A percentile compares a stretch with the other conserved stretches of the same genome.
Evolutionary conservation across 352 stramenopile genomes (phyloP).

Genomic region (Globisporangium okanoganense): DNA sequence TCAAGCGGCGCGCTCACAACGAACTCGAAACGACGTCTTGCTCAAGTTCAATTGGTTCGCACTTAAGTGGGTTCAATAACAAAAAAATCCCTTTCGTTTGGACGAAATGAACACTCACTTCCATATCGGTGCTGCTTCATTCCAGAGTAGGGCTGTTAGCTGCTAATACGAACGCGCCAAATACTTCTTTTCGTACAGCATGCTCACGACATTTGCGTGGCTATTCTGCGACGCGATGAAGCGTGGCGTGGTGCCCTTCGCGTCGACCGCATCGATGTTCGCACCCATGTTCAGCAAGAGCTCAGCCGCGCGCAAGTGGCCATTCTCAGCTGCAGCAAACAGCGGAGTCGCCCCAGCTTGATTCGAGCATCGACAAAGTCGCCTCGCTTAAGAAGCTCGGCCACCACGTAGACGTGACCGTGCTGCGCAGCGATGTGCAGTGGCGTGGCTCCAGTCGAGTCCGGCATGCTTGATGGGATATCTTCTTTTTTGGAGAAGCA

Average conservation of each 20-base stretch:
- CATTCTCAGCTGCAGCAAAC: not conserved
- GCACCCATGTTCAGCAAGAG: not conserved
- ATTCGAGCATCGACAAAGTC: not conserved
- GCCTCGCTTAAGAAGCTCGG: not conserved
- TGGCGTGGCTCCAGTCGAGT: not conserved
- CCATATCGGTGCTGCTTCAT: not conserved
- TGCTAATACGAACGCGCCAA: not conserved
- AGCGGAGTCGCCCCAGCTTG: not conserved
- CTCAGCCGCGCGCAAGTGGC: not conserved
- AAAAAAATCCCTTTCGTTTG: not conserved
- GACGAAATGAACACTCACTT: not conserved
- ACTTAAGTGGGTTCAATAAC: not conserved
- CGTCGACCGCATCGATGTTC: not conserved
- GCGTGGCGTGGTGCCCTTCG: not conserved
- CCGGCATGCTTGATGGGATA: not conserved
- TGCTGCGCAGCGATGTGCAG: not conserved
- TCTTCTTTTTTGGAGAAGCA: not conserved
- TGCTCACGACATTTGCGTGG: not conserved
- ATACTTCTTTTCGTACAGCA: too few relatives aligned
- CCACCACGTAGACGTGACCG: not conserved
- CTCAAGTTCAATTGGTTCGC: not conserved
- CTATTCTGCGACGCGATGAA: not conserved
- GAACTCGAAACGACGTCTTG: constrained; percentile 5
- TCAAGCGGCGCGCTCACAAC: not conserved
- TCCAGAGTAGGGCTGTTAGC: too few relatives aligned